Evolutionary conservation across 2,329 filamentous ascomycete species (phyloP).

Genomic region (Biscogniauxia mediterranea): DNA sequence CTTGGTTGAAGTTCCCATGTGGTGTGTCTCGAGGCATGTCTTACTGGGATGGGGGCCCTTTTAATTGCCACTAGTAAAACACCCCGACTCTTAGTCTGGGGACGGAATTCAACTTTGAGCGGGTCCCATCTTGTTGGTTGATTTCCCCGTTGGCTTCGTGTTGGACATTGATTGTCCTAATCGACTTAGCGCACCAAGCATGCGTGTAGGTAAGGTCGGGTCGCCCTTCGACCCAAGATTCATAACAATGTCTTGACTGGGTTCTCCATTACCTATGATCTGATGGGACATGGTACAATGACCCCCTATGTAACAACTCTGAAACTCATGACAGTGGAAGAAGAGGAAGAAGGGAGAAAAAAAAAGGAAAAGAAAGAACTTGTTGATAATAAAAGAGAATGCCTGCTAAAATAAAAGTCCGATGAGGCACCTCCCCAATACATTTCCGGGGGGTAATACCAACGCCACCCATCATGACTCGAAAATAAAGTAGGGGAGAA

Average conservation of each 20-base stretch:
- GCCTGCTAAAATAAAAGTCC: slow-evolving; percentile 2
- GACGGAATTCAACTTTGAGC: background rate
- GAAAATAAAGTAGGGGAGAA: slow-evolving; percentile 1
- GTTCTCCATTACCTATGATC: background rate
- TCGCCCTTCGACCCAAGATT: background rate
- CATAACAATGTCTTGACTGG: background rate
- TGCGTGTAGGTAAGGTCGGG: background rate
- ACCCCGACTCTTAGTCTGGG: background rate
- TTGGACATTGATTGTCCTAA: background rate
- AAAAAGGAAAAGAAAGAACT: background rate
- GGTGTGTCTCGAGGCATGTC: slow-evolving; percentile 13
- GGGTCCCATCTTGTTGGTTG: background rate
- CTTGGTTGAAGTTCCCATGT: slow-evolving; percentile 7
- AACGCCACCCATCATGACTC: slow-evolving; percentile 14
- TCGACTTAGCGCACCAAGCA: background rate
- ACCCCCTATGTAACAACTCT: background rate
- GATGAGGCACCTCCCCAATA: background rate
- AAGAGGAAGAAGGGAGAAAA: background rate
- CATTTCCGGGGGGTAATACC: slow-evolving; percentile 9
- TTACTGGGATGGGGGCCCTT: slow-evolving; percentile 6
- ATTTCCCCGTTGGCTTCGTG: background rate
- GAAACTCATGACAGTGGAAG: background rate
- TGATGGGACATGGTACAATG: background rate
- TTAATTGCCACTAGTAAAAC: background rate
- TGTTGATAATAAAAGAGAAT: background rate